Base-by-base conservation (phyloP, 306 rosid genomes). In the Hippophae gyantsensis region DNA sequence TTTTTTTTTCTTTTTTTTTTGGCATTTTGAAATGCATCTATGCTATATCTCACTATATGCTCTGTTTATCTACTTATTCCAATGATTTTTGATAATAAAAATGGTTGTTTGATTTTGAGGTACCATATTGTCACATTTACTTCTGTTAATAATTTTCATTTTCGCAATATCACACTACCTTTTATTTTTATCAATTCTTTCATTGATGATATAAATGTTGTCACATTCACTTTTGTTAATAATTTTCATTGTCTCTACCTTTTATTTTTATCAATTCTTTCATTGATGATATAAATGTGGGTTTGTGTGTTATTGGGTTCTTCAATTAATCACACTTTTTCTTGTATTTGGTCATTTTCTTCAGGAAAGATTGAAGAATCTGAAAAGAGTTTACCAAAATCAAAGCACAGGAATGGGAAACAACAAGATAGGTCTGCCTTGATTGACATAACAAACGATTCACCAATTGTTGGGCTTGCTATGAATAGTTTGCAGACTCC, bases 401-500 rank as follows among this genome's bases (percentile, higher is more conserved):
- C 88, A 0, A 76, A 79, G 57, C 74, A 55, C 27, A 70, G 77
- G 63, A 83, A 53, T 45, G 79, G 58, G 13, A 85, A 79, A 11
- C 90, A 63, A 42, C 73, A 79, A 65, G 96, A 90, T 58, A 82
- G 95, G 10, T 77, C 84, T 0, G 89, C 76, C 0, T 76, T 90
- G 3, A 13, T 88, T 13, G 97, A 90, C 18, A 79, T 90, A 65
- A 90, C 97, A 9, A 90, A 90, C 12, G 97, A 85, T 65, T 90
- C 97, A 7, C 97, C 97, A 0, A 93, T 93, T 0, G 97, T 88
- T 42, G 97, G 99, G n/a, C 68, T 88, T 7, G 95, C 96, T 0
- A 68, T 42, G 40, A 81, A 73, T 3, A 74, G 72, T 23, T 14
- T 81, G 6, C 82, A 64, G 64, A 88, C 97, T 2, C 97, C 97